phyloP scores from a whole-genome alignment of 2,329 filamentous ascomycete genomes.

The Aspergillus arachidicola region DNA sequence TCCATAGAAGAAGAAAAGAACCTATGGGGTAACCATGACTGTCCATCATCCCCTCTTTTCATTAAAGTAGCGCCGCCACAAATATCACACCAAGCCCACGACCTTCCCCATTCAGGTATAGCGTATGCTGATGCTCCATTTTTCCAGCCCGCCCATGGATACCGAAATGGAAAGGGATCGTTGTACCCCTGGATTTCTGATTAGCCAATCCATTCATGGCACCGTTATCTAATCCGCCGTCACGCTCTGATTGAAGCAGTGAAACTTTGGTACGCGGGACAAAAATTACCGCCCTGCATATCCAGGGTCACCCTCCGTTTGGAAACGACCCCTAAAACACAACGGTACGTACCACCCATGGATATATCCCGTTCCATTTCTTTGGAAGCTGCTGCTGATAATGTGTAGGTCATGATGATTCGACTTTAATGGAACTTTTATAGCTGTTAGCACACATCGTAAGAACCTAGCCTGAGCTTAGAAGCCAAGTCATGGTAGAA shows the following conservation, averaged over 20 bases:
- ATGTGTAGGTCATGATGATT: neutral
- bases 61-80: conserved; percentile 17
- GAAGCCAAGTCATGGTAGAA: neutral
- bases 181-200: conserved; percentile 15
- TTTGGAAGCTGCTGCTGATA: neutral
- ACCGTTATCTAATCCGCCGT: conserved; percentile 7
- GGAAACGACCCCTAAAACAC: conserved; percentile 11
- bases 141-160: conserved; percentile 8
- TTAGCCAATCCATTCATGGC: neutral
- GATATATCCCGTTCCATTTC: neutral
- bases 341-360: conserved; percentile 3
- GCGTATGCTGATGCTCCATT: conserved; percentile 8
- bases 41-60: conserved; percentile 23
- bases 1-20: neutral
- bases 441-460: neutral
- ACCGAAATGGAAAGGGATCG: conserved; percentile 13
- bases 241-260: conserved; percentile 14
- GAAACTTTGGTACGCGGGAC: conserved; percentile 16
- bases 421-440: neutral
- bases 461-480: neutral
- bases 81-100: conserved; percentile 4
- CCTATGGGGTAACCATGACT: neutral
- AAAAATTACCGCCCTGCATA: conserved; percentile 20
- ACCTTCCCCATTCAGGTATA: conserved; percentile 8
- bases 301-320: conserved; percentile 20